A percentile compares a stretch with the other conserved stretches of the same genome.
Conservation (phyloP, 2,329 filamentous ascomycete species). For the Grosmannia huntii region DNA sequence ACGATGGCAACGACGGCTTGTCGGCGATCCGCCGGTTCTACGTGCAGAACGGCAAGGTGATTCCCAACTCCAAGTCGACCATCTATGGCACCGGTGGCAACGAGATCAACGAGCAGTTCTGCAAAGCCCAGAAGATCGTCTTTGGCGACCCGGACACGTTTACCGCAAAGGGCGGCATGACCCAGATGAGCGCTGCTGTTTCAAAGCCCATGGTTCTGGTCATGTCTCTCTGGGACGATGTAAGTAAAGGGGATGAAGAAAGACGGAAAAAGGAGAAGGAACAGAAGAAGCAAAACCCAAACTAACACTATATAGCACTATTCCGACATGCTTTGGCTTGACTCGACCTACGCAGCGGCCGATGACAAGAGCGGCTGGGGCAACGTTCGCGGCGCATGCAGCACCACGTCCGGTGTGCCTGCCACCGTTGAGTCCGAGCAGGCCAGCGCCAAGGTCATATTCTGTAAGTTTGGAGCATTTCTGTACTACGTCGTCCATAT, state of each 20-base stretch:
- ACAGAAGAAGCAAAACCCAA: neutral
- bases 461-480: conserved; percentile 13
- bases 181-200: conserved; percentile 39
- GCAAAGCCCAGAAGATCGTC: conserved; percentile 36
- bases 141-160: conserved; percentile 41
- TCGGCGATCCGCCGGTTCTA: conserved; percentile 47
- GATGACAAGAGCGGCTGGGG: conserved; percentile 22
- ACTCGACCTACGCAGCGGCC: conserved; percentile 39
- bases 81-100: conserved; percentile 18
- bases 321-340: conserved; percentile 50
- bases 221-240: conserved; percentile 48
- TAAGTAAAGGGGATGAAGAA: conserved; percentile 8
- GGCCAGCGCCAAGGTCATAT: conserved; percentile 23
- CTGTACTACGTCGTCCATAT: neutral
- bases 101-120: conserved; percentile 39
- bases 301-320: conserved; percentile 25
- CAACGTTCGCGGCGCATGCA: conserved; percentile 30
- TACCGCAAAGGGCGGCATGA: conserved; percentile 37
- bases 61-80: conserved; percentile 32
- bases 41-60: conserved; percentile 43
- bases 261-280: neutral
- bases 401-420: conserved; percentile 30
- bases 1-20: conserved; percentile 31
- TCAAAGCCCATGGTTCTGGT: conserved; percentile 47
- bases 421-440: conserved; percentile 25